These are phyloP conservation scores for Allium fistulosum DNA, from an alignment of 106 monocot species.

Conservation along the genomic window DNA sequence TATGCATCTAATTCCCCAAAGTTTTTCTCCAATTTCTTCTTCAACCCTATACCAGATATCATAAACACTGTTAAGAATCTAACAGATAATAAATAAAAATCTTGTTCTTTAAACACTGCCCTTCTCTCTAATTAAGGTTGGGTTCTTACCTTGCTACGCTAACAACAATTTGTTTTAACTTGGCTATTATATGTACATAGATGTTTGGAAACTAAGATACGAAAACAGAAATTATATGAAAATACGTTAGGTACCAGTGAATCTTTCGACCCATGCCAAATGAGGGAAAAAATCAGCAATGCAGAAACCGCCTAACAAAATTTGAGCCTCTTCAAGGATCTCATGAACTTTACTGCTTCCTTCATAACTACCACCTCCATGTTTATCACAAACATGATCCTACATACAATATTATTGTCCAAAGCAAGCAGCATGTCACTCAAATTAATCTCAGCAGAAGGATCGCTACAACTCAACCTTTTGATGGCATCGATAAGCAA, in stretches of 20 bases:
- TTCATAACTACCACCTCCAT: background rate
- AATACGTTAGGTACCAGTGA: conserved; percentile 3
- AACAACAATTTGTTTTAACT: too few relatives aligned
- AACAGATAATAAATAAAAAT: too few relatives aligned
- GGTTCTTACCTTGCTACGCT: too few relatives aligned
- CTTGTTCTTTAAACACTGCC: too few relatives aligned
- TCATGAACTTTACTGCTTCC: conserved; percentile 1
- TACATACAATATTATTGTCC: conserved; percentile 7
- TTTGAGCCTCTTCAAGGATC: conserved; percentile 3
- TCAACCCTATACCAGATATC: too few relatives aligned
- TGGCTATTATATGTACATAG: too few relatives aligned
- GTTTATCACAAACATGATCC: conserved; percentile 6
- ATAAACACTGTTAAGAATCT: too few relatives aligned
- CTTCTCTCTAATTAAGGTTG: too few relatives aligned
- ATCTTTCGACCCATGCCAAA: conserved; percentile 10
- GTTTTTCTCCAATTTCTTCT: too few relatives aligned
- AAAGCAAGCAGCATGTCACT: conserved; percentile 18
- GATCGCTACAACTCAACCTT: background rate
- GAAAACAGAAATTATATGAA: too few relatives aligned
- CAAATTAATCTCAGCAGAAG: conserved; percentile 6
- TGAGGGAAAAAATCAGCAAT: conserved; percentile 19
- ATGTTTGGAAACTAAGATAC: too few relatives aligned
- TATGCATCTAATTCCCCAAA: too few relatives aligned
- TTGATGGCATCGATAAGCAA: conserved; percentile 3
- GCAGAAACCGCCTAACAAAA: conserved; percentile 11